Base-by-base conservation (phyloP, 495 filamentous ascomycete genomes). In the Annulohypoxylon moriforme region DNA sequence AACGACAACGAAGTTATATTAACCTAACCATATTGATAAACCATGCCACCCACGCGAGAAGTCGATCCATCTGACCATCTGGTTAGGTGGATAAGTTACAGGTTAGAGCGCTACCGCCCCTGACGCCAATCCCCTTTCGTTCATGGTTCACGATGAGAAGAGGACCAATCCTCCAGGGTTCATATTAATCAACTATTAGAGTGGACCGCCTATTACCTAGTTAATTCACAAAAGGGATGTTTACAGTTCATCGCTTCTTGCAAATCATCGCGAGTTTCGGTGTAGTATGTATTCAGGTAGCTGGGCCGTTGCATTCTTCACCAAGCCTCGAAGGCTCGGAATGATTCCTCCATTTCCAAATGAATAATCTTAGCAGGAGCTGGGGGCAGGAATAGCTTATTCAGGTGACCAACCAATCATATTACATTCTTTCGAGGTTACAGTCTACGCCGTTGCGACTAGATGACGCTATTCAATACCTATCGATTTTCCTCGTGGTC, bases 101-200 rank as follows among this genome's bases (percentile, higher is more conserved):
- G 29, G 7, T 27, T 44, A 36, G 50, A 22, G 59, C 20, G 29
- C 47, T 42, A 63, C 18, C 7, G 20, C 65, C 70, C 70, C 65
- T 73, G 70, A 73, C 65, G 25, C 70, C 70, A 73, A 40, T 42
- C 70, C 65, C n/a, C 27, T 50, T 73, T 62, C 40, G 65, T 67
- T 33, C 24, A 42, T 44, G 52, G 33, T 60, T 20, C 10, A 58
- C 18, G 59, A 44, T 49, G 53, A 33, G 24, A 22, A 13, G 16
- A 16, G 55, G 34, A 20, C 18, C 34, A 53, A 14, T 1, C 27
- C 33, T 31, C 14, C 36, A 5, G 27, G 22, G 20, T 60, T 64
- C 55, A 29, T 56, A 52, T 69, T 59, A 65, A 64, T 16, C n/a
- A 60, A 55, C 64, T 60, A 34, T 55, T 57, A 33, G 58, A 58